Conservation (phyloP, 306 rosid species). For the Geum urbanum region DNA sequence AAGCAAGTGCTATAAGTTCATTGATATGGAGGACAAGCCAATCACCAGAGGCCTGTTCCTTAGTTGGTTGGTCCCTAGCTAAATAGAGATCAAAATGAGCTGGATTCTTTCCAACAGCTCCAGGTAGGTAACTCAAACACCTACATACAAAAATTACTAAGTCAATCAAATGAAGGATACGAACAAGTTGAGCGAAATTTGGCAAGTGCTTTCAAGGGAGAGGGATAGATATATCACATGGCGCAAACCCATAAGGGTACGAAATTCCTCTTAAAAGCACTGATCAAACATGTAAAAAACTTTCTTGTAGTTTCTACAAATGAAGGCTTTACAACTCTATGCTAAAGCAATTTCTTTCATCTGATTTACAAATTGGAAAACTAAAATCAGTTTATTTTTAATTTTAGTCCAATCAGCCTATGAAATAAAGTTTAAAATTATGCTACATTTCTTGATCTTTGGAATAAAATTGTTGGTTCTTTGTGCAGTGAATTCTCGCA, state of each 20-base stretch:
- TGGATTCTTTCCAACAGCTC: constrained; percentile 81
- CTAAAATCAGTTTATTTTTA: background rate
- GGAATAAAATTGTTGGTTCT: background rate
- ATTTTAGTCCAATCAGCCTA: no score
- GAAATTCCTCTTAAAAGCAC: background rate
- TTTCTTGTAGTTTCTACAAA: background rate
- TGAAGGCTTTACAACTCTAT: background rate
- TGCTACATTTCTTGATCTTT: background rate
- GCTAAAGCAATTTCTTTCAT: constrained; percentile 4
- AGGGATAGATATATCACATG: background rate
- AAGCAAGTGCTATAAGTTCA: constrained; percentile 94
- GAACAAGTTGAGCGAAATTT: background rate
- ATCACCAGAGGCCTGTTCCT: constrained; percentile 48
- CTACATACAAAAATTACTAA: constrained; percentile 38
- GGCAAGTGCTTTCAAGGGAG: background rate
- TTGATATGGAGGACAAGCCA: constrained; percentile 92
- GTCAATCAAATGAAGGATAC: constrained; percentile 13
- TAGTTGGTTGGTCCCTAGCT: constrained; percentile 61
- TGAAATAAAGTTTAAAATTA: background rate
- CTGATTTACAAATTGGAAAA: background rate
- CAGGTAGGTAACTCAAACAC: constrained; percentile 87
- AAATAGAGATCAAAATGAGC: constrained; percentile 83
- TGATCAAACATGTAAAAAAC: background rate
- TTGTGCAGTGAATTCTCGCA: background rate
- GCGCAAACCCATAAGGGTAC: constrained; percentile 4